Conservation (phyloP, 2,329 filamentous ascomycete species). For the Achaetomium macrosporum region DNA sequence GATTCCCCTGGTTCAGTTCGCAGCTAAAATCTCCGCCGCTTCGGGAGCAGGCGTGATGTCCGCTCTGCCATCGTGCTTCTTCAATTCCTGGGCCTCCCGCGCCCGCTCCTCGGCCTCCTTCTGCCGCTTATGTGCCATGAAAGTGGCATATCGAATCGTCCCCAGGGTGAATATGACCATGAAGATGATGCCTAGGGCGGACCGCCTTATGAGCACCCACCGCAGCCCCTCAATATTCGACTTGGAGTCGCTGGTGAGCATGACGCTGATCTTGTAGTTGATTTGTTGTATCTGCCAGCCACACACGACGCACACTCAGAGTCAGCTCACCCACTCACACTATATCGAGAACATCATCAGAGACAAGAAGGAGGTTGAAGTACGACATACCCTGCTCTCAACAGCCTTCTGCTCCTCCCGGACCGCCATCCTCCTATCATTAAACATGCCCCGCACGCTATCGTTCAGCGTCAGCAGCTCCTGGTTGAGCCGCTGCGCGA, state of each 20-base stretch:
- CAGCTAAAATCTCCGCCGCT: constrained; percentile 52
- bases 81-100: constrained; percentile 38
- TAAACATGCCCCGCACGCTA: constrained; percentile 90
- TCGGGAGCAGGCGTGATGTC: constrained; percentile 45
- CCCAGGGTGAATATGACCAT: constrained; percentile 57
- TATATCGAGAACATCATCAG: neutral
- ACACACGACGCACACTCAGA: neutral
- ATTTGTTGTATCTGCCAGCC: constrained; percentile 74
- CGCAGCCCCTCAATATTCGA: constrained; percentile 86
- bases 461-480: constrained; percentile 79
- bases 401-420: constrained; percentile 79
- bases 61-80: constrained; percentile 39
- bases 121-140: constrained; percentile 45
- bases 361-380: neutral
- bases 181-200: constrained; percentile 59
- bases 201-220: constrained; percentile 70
- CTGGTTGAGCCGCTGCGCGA: constrained; percentile 78
- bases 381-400: constrained; percentile 65
- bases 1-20: constrained; percentile 38
- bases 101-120: constrained; percentile 37
- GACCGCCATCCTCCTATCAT: constrained; percentile 90
- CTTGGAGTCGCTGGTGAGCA: constrained; percentile 82
- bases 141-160: constrained; percentile 55
- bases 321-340: neutral
- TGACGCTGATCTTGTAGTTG: constrained; percentile 92